Percentiles rank a stretch among this genome's conserved stretches.
Conservation (phyloP, 148 eudicot genomes). For the Dysphania ambrosioides region DNA sequence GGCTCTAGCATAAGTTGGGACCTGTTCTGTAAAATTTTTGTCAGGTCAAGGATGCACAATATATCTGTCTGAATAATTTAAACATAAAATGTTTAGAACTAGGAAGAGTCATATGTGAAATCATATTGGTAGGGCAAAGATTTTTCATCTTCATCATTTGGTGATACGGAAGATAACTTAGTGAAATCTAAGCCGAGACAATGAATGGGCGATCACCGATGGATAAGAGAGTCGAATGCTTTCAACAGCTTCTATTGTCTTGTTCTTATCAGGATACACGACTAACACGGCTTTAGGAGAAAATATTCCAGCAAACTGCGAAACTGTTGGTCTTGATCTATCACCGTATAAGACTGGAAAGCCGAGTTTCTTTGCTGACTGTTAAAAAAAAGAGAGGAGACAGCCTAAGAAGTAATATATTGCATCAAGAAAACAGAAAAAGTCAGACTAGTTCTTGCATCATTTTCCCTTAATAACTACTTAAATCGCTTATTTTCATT, state of each 20-base stretch:
- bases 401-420: background rate
- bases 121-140: background rate
- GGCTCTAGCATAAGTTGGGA: slow-evolving; percentile 89
- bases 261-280: slow-evolving; percentile 74
- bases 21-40: slow-evolving; percentile 35
- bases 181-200: background rate
- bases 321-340: slow-evolving; percentile 84
- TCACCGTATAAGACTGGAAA: slow-evolving; percentile 94
- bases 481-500: background rate
- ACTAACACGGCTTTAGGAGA: slow-evolving; percentile 94
- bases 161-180: background rate
- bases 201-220: slow-evolving; percentile 38
- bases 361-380: slow-evolving; percentile 84
- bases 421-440: background rate
- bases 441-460: background rate
- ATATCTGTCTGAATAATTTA: background rate
- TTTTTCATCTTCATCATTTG: background rate
- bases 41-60: slow-evolving; percentile 15
- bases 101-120: background rate
- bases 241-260: slow-evolving; percentile 74
- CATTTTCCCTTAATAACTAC: too few species aligned
- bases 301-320: slow-evolving; percentile 85
- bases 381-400: slow-evolving; percentile 8
- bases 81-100: background rate
- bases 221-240: slow-evolving; percentile 88